Base-by-base conservation (phyloP, 2,329 filamentous ascomycete genomes). In the Exophiala bonariae region DNA sequence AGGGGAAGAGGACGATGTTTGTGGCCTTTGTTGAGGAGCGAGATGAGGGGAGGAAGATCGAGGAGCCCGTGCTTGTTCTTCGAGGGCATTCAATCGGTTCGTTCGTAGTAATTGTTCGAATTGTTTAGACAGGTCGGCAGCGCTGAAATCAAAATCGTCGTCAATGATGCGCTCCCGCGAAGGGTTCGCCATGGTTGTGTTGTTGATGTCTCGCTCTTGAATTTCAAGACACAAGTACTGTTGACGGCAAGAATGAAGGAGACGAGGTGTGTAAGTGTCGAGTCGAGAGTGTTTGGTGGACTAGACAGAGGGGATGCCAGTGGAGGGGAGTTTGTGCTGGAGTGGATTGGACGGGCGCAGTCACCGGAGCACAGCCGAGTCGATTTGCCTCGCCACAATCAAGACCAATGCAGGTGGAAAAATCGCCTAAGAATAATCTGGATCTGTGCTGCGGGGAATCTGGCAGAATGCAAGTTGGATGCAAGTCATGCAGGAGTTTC, bases 61-160 rank as follows among this genome's bases (percentile, higher is more conserved):
- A 26, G 81, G 77, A 52, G 83, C 82, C 45, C 77, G 74, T 30
- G 75, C 73, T 30, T 74, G 73, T 57, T 83, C 80, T 60, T 86
- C 83, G 41, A 96, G 77, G 55, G 91, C 87, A 66, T 89, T 91
- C 76, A 96, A 83, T 67, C 90, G 82, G 74, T 88, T 91, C 48
- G 87, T 89, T 66, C 88, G 86, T 63, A 97, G 78, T 51, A 95
- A 75, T 56, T 90, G 86, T 66, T 95, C 89, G 67, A 96, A 96
- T 63, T 89, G 86, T 61, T 86, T 74, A 41, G 87, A 85, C 61
- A 97, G 74, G 50, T 90, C 87, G 61, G 82, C 79, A 19, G 90
- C 89, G 83, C 90, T 86, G 63, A 85, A 85, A 60, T 81, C 63
- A 50, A 59, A 59, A 22, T 59, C 48, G 11, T 59, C 57, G 49